These are phyloP conservation scores for Naumovozyma baii DNA, from an alignment of 805 yeast species.

Conservation along the genomic window DNA sequence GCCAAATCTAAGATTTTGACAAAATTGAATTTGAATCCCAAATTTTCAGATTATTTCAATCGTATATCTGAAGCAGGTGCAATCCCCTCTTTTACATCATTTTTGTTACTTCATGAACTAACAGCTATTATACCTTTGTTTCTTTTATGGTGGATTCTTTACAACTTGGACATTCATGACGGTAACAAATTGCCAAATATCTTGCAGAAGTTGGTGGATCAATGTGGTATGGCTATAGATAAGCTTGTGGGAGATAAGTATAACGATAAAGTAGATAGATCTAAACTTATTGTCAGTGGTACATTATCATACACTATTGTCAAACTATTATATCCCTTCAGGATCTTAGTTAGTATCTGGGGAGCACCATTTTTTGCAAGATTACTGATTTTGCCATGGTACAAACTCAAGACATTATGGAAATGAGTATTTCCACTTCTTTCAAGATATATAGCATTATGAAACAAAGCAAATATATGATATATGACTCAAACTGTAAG, in stretches of 20 bases:
- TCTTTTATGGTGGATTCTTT: constrained; percentile 57
- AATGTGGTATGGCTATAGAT: constrained; percentile 51
- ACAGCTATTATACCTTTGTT: constrained; percentile 66
- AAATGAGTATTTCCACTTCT: too few relatives aligned
- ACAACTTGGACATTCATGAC: constrained; percentile 37
- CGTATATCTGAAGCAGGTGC: constrained; percentile 25
- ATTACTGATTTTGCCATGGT: constrained; percentile 15
- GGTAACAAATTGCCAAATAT: constrained; percentile 16
- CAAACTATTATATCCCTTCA: constrained; percentile 35
- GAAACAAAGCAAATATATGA: too few relatives aligned
- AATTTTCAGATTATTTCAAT: constrained; percentile 19
- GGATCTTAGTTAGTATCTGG: constrained; percentile 28
- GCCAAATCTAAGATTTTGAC: constrained; percentile 20
- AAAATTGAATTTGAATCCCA: constrained; percentile 21
- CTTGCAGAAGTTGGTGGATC: constrained; percentile 36
- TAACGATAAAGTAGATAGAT: constrained; percentile 33
- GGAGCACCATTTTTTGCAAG: constrained; percentile 28
- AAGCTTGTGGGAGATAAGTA: constrained; percentile 35
- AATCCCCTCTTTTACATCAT: constrained; percentile 40
- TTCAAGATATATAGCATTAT: too few relatives aligned
- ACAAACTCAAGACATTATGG: constrained; percentile 4
- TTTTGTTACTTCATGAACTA: constrained; percentile 60
- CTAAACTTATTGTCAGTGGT: constrained; percentile 54
- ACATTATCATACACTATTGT: constrained; percentile 67
- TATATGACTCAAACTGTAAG: too few relatives aligned